Evolutionary conservation across 257 asterid species (phyloP).

Genomic region (Orobanche coerulescens): DNA sequence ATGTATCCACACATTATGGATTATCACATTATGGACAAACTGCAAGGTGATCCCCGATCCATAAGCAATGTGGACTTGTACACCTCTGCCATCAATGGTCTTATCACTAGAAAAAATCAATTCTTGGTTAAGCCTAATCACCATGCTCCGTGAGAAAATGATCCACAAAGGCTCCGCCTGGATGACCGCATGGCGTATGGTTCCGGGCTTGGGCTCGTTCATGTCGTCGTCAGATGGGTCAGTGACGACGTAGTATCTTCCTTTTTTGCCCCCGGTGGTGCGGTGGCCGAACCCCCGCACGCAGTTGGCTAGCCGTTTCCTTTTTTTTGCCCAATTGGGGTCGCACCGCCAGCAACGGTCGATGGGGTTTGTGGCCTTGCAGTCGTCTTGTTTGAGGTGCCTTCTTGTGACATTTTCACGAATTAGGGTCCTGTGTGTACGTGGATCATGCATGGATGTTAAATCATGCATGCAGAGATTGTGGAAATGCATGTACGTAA

Average conservation of each 20-base stretch:
- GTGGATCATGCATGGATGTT: not conserved
- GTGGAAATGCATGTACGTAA: too few relatives aligned
- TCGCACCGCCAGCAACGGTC: conserved; percentile 48
- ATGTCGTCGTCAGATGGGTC: conserved; percentile 34
- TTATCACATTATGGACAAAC: conserved; percentile 51
- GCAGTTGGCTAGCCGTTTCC: conserved; percentile 37
- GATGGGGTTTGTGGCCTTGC: conserved; percentile 45
- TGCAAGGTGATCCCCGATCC: conserved; percentile 77
- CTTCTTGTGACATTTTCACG: conserved; percentile 26
- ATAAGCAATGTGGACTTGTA: conserved; percentile 49
- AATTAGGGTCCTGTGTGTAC: conserved; percentile 27
- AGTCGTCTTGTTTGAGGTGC: conserved; percentile 25
- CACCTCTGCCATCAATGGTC: conserved; percentile 76
- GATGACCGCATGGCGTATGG: conserved; percentile 57
- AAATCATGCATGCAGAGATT: not conserved
- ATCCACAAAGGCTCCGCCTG: conserved; percentile 51
- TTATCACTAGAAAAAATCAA: conserved; percentile 49
- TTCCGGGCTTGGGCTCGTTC: conserved; percentile 35
- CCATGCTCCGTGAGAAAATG: conserved; percentile 37
- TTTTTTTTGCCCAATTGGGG: conserved; percentile 34
- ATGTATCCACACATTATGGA: conserved; percentile 60
- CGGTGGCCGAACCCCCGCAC: conserved; percentile 41
- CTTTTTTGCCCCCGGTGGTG: conserved; percentile 36
- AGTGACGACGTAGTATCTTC: conserved; percentile 34
- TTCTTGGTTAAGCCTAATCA: conserved; percentile 44